Evolutionary conservation across 495 filamentous ascomycete species (phyloP).

Genomic region (Parathielavia hyrcaniae): DNA sequence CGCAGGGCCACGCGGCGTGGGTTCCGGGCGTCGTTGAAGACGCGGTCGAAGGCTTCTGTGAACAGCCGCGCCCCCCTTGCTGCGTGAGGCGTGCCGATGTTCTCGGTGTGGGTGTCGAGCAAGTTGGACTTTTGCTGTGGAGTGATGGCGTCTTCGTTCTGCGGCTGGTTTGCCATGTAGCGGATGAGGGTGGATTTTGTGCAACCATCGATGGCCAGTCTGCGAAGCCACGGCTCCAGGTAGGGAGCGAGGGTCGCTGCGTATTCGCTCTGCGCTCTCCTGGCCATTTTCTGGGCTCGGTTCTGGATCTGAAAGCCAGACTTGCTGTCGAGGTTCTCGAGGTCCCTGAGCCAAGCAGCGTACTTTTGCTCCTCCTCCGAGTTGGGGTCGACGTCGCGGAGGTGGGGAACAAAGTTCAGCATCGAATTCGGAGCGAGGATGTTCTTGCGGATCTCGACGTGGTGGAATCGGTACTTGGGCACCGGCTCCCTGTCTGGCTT

Average conservation of each 20-base stretch:
- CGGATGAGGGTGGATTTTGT: slow-evolving; percentile 41
- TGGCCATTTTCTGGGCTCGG: slow-evolving; percentile 35
- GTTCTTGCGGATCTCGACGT: slow-evolving; percentile 47
- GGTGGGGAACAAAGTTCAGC: slow-evolving; percentile 45
- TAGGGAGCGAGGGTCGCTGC: slow-evolving; percentile 40
- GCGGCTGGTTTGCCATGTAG: slow-evolving; percentile 37
- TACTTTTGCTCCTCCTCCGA: slow-evolving; percentile 39
- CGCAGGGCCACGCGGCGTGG: slow-evolving; percentile 33
- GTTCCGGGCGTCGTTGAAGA: slow-evolving; percentile 31
- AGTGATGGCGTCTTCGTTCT: slow-evolving; percentile 37
- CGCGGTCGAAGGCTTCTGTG: slow-evolving; percentile 40
- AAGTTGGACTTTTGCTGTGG: slow-evolving; percentile 41
- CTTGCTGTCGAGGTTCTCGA: slow-evolving; percentile 45
- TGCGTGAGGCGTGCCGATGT: slow-evolving; percentile 33
- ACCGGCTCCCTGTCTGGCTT: slow-evolving; percentile 37
- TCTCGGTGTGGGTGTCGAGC: slow-evolving; percentile 35
- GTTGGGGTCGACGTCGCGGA: slow-evolving; percentile 42
- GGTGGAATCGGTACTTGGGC: slow-evolving; percentile 43
- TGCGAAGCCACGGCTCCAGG: slow-evolving; percentile 41
- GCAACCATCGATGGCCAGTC: slow-evolving; percentile 39
- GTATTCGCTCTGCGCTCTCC: slow-evolving; percentile 39
- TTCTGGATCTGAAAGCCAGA: slow-evolving; percentile 44
- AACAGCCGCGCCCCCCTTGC: slow-evolving; percentile 35
- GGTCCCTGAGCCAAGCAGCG: slow-evolving; percentile 42
- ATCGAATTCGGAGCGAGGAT: slow-evolving; percentile 45